Base-by-base conservation (phyloP, 768 basidiomycete genomes). In the Mycena latifolia region DNA sequence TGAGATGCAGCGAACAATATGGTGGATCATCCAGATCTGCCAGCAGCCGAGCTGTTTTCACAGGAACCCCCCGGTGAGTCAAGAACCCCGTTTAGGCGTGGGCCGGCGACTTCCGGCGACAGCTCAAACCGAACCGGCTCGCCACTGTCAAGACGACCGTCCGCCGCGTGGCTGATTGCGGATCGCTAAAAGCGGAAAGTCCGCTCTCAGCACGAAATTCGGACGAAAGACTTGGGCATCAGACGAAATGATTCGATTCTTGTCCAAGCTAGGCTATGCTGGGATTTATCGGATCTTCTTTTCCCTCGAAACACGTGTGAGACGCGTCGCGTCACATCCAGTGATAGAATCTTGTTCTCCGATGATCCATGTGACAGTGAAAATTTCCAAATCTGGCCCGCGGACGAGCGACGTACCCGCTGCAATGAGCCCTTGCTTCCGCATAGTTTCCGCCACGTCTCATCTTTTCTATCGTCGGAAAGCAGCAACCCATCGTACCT, bases 91-190 rank as follows among this genome's bases (percentile, higher is more conserved):
- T 15, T 31, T 51, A 7, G 43, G 22, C 8, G 8, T 45, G 43
- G 22, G 48, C 48, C 48, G 29, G 48, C 15, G 48, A 51, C 5
- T 51, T 45, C 14, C 43, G 37, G 14, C 14, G 48, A 48, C 47
- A 28, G 27, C 11, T n/a, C 14, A 5, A 48, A 25, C 3, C 48
- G 48, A 51, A 18, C 48, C 27, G 27, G 48, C 18, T 51, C 48
- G 29, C 25, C 27, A 51, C 15, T 51, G 48, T 51, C 48, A 51
- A 51, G 48, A 28, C 48, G 17, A 51, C n/a, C n/a, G n/a, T n/a
- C n/a, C n/a, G n/a, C 48, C 25, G 48, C 18, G 18, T 22, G 24
- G 43, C n/a, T 22, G 48, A 28, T n/a, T 5, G 48, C 9, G 9
- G 43, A 45, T 45, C 43, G 20, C 43, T 45, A 4, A 24, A 45